Evolutionary conservation across 176 grass and related monocot genomes (phyloP), one percentile per base, ranked within the genome.

Genomic region (Saccharum officinarum): DNA sequence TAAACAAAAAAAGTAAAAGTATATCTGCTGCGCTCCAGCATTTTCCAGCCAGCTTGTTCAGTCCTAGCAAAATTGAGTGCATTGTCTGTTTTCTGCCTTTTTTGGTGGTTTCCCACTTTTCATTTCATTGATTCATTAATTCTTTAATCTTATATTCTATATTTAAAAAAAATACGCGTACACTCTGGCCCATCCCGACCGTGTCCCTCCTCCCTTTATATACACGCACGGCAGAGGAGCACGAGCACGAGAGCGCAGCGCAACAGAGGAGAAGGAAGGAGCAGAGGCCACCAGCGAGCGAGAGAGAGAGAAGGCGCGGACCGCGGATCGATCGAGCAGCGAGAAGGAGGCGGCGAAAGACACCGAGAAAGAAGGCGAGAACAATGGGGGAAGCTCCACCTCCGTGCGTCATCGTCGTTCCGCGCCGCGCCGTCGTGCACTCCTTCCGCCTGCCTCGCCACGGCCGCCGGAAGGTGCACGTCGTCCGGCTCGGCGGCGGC

Each of bases 401-500:
- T 23, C 57, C 77, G 0, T 90, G 46, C 84, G 47, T 14, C 84
- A 28, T 47, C 26, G n/a, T 52, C 8, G 80, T 5, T 67, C 50
- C 59, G 2, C 84, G 84, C 37, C 57, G 74, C 2, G 8, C 79
- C 54, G 6, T 63, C 1, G 33, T 25, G 55, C 55, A 36, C 59
- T 50, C 18, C 0, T 87, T 91, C 80, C 89, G 85, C 10, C 75
- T 91, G 39, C 16, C 84, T 2, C 80, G 88, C 30, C 83, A 73
- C 25, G 69, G 67, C 3, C 76, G 91, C 37, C 92, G 82, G 5
- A 91, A 87, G 83, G 67, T 91, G 44, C 82, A 42, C 70, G 79
- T 91, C 31, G 86, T 93, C 61, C 92, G 88, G 0, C 92, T 93
- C 41, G 92, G 88, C 64, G 38, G 87, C 46, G 67, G 49, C 22